Conservation (phyloP, 768 basidiomycete genomes). For the Trametes sanguinea region DNA sequence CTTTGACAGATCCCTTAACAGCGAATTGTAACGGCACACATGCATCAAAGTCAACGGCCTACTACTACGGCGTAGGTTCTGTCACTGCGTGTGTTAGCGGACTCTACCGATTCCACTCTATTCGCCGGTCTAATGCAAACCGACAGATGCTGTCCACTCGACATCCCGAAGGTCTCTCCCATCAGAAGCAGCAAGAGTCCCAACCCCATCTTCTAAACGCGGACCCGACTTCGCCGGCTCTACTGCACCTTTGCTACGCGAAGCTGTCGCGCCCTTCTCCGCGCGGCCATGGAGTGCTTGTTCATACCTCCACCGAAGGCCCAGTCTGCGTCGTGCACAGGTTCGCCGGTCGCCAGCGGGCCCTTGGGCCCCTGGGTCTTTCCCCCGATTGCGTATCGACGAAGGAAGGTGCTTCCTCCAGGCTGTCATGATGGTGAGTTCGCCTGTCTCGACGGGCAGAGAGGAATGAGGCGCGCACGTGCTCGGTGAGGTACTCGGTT, state of each 20-base stretch:
- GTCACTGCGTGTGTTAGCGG: too few relatives aligned
- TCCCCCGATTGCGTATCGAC: constrained; percentile 46
- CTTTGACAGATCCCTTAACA: too few relatives aligned
- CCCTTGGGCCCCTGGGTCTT: constrained; percentile 2
- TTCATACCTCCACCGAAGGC: constrained; percentile 76
- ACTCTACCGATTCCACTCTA: not conserved
- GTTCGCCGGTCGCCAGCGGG: not conserved
- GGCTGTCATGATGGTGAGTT: constrained; percentile 40
- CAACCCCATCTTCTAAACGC: not conserved
- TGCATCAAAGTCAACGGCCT: too few relatives aligned
- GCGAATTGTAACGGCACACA: too few relatives aligned
- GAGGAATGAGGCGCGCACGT: constrained; percentile 47
- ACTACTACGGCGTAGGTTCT: too few relatives aligned
- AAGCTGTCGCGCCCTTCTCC: constrained; percentile 48
- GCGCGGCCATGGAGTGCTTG: constrained; percentile 64
- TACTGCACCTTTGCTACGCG: constrained; percentile 45
- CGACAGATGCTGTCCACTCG: constrained; percentile 10
- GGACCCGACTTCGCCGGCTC: not conserved
- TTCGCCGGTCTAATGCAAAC: not conserved
- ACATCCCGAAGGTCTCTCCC: not conserved
- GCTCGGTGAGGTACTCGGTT: constrained; percentile 61
- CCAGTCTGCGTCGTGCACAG: constrained; percentile 52
- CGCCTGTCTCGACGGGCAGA: not conserved
- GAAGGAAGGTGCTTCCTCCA: constrained; percentile 57
- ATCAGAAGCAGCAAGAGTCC: not conserved